These are phyloP conservation scores for Aristolochia contorta DNA, from an alignment of 164 flowering plant species.

Conservation along the genomic window DNA sequence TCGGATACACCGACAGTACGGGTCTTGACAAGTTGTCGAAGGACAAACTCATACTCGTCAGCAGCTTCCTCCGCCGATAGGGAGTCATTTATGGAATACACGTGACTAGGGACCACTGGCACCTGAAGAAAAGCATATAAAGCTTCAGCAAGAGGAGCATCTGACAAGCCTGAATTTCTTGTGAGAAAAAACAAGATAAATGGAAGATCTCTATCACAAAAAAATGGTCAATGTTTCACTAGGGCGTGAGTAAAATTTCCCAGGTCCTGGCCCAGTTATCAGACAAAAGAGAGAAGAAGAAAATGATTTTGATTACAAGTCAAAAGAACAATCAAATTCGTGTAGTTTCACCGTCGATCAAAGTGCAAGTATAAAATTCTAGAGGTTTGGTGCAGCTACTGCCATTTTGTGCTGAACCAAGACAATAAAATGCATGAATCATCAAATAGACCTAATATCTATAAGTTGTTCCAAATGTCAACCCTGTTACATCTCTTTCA, in stretches of 20 bases:
- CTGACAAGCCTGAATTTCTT: neutral
- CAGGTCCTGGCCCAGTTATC: too few relatives aligned
- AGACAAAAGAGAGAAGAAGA: neutral
- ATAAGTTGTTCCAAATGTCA: too few relatives aligned
- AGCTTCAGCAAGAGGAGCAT: neutral
- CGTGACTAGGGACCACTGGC: conserved; percentile 55
- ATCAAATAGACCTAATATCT: too few relatives aligned
- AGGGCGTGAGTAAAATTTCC: too few relatives aligned
- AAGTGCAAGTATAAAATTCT: too few relatives aligned
- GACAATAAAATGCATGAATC: too few relatives aligned
- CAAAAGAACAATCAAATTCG: too few relatives aligned
- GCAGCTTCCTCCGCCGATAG: conserved; percentile 78
- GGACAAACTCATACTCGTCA: conserved; percentile 45
- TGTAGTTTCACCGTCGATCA: too few relatives aligned
- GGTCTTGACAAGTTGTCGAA: conserved; percentile 59
- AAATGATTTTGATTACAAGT: neutral
- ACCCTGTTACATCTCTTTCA: too few relatives aligned
- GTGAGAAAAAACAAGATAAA: neutral
- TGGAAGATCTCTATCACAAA: neutral
- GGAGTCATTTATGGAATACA: conserved; percentile 59
- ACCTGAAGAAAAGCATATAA: conserved; percentile 29
- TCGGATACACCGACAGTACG: conserved; percentile 49
- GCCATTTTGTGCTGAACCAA: too few relatives aligned
- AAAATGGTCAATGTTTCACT: too few relatives aligned
- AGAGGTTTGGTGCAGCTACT: too few relatives aligned